Evolutionary conservation across 1,284 basidiomycete species (phyloP).

Genomic region (Kalmanozyma brasiliensis): DNA sequence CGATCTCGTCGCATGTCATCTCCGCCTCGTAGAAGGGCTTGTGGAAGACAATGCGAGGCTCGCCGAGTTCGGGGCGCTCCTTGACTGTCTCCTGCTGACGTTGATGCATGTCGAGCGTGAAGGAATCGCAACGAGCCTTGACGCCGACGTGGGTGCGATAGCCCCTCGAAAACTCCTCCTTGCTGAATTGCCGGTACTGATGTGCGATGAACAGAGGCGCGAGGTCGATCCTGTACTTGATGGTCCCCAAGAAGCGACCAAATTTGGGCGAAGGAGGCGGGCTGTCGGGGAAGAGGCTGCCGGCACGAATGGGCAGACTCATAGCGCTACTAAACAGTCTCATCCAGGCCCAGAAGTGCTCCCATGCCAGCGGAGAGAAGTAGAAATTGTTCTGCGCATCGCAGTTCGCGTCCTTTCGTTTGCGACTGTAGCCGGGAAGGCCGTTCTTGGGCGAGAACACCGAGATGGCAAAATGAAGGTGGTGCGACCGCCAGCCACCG

Average conservation of each 20-base stretch:
- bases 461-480: constrained; percentile 91
- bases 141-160: constrained; percentile 82
- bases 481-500: constrained; percentile 89
- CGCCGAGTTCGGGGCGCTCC: constrained; percentile 67
- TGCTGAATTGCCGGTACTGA: constrained; percentile 82
- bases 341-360: constrained; percentile 95
- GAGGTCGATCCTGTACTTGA: constrained; percentile 89
- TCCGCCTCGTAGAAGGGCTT: constrained; percentile 95
- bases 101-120: constrained; percentile 92
- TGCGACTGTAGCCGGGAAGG: constrained; percentile 58
- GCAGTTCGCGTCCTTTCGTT: constrained; percentile 7
- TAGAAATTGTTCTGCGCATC: constrained; percentile 78
- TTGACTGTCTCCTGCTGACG: constrained; percentile 79
- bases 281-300: constrained; percentile 79
- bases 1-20: constrained; percentile 80
- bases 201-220: constrained; percentile 86
- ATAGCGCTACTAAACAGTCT: constrained; percentile 81
- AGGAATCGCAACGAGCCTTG: constrained; percentile 82
- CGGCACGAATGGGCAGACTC: constrained; percentile 87
- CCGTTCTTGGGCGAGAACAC: constrained; percentile 73
- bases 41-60: constrained; percentile 72
- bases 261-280: constrained; percentile 86
- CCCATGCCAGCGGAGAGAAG: constrained; percentile 84
- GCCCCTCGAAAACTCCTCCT: constrained; percentile 81
- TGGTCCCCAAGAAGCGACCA: constrained; percentile 84